Conservation (phyloP, 2,329 filamentous ascomycete species). For the Fusarium compactum region DNA sequence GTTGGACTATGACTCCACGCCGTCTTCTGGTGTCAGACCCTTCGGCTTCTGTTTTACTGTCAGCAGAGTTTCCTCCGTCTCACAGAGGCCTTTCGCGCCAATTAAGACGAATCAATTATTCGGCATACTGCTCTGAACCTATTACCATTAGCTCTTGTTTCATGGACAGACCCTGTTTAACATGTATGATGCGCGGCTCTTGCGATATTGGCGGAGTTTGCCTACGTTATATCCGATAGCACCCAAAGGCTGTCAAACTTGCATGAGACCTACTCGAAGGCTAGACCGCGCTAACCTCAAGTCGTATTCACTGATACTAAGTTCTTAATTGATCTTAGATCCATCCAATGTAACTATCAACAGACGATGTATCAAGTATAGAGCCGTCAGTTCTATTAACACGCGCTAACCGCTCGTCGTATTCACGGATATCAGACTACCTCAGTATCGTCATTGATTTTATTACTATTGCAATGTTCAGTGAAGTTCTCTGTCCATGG, state of each 20-base stretch:
- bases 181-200: neutral
- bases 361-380: too few species aligned
- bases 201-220: slow-evolving; percentile 12
- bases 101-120: neutral
- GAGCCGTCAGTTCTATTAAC: neutral
- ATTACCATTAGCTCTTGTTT: fast-evolving
- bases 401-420: slow-evolving; percentile 17
- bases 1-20: fast-evolving
- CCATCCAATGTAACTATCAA: neutral
- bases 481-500: neutral
- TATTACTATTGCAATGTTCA: neutral
- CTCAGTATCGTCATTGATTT: neutral
- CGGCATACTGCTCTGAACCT: too few species aligned
- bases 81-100: neutral
- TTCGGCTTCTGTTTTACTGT: neutral
- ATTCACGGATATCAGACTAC: neutral
- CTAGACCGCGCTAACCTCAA: neutral
- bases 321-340: too few species aligned
- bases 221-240: slow-evolving; percentile 10
- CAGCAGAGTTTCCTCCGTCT: neutral
- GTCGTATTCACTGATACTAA: neutral
- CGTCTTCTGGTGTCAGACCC: neutral
- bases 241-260: neutral
- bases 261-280: neutral
- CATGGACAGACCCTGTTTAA: fast-evolving